These are phyloP conservation scores for Coemansia sp. DNA, from an alignment of 192 early-diverging fungal genomes.

Conservation along the genomic window DNA sequence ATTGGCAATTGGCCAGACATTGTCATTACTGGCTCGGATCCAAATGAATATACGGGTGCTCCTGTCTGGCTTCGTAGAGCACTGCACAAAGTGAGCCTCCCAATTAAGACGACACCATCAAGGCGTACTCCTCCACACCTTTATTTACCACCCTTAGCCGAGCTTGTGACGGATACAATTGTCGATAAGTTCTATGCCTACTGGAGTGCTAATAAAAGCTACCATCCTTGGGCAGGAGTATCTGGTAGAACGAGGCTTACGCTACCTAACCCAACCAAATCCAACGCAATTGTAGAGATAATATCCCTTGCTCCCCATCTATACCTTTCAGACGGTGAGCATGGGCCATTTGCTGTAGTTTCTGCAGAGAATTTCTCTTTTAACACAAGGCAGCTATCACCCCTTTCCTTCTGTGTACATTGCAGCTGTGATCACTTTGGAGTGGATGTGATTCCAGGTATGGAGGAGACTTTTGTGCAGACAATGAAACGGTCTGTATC, in stretches of 20 bases:
- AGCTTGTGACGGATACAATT: slow-evolving; percentile 19
- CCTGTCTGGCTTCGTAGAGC: slow-evolving; percentile 38
- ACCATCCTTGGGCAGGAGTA: slow-evolving; percentile 30
- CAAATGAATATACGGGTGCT: slow-evolving; percentile 9
- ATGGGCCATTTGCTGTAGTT: slow-evolving; percentile 27
- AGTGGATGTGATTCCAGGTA: slow-evolving; percentile 18
- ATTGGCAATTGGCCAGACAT: slow-evolving; percentile 16
- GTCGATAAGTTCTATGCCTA: slow-evolving; percentile 34
- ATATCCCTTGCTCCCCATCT: slow-evolving; percentile 36
- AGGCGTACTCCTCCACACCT: neutral
- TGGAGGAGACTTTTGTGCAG: slow-evolving; percentile 25
- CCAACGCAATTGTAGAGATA: slow-evolving; percentile 26
- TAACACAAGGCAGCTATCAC: slow-evolving; percentile 10
- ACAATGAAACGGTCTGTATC: slow-evolving; percentile 28
- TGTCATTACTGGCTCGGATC: slow-evolving; percentile 16
- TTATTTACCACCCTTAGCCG: slow-evolving; percentile 8
- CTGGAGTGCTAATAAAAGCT: slow-evolving; percentile 42
- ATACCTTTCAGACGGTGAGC: slow-evolving; percentile 22
- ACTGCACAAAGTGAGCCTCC: slow-evolving; percentile 9
- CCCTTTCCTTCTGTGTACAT: slow-evolving; percentile 15
- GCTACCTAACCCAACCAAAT: slow-evolving; percentile 26
- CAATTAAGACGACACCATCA: slow-evolving; percentile 8
- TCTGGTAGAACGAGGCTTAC: slow-evolving; percentile 24
- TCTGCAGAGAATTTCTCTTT: slow-evolving; percentile 15
- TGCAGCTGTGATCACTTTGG: slow-evolving; percentile 39